Base-by-base conservation (phyloP, 441 rosid genomes). In the Capsella rubella region DNA sequence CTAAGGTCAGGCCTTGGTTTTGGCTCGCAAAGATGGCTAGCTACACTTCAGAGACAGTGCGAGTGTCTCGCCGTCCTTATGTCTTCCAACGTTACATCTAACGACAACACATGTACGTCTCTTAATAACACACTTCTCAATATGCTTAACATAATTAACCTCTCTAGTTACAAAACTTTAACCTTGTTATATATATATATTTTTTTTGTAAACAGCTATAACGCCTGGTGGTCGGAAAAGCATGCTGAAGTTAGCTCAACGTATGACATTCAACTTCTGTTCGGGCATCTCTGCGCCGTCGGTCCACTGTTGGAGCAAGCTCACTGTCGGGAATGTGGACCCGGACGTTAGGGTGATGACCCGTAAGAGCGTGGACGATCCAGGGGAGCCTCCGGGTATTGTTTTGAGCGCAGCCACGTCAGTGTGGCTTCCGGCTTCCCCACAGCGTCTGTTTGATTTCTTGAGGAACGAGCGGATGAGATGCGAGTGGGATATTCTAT, bases 401-500 rank as follows among this genome's bases (percentile, higher is more conserved):
- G 92, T 91, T 3, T 54, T 95, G 42, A 88, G 98, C 64, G 99
- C 98, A 2, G 87, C 98, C 0, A 93, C 98, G 6, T 95, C 99
- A 0, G 95, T 95, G 13, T 95, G 98, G 99, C 77, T 95, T 35
- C 98, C 93, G 0, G 91, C 86, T 18, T 83, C 99, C 4, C 91
- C 89, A 0, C 90, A 90, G 25, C 80, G 86, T 25, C 83, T 95
- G 27, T 95, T 92, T 27, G 88, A 92, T 77, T 95, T 92, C 73
- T 83, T 95, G 49, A 83, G 98, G 5, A 87, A 95, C n/a, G 99
- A 92, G 75, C 92, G 87, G 79, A 72, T 91, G 40, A 80, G 99
- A 74, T 88, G 96, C 67, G 91, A 92, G 81, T 92, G 99, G 98
- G 99, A 92, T 78, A 91, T 95, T 9, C 66, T 95, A 60, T 92